phyloP scores from a whole-genome alignment of 2,329 filamentous ascomycete genomes.

The Aspergillus clavatus region DNA sequence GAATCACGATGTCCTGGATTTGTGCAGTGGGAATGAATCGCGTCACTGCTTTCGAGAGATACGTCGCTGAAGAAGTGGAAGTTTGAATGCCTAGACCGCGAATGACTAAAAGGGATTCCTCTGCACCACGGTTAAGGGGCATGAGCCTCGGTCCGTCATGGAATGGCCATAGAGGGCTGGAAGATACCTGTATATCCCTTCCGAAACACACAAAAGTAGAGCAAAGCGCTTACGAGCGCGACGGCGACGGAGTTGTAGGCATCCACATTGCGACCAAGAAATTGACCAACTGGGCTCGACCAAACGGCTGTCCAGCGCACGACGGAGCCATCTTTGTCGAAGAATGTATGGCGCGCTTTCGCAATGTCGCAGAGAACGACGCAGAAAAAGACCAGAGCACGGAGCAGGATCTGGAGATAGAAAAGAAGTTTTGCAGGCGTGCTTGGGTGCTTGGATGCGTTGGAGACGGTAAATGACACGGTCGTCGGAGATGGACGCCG shows the following conservation, averaged over 20 bases:
- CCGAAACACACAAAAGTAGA: slow-evolving; percentile 44
- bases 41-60: slow-evolving; percentile 59
- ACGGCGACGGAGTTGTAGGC: slow-evolving; percentile 41
- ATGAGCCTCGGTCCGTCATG: slow-evolving; percentile 12
- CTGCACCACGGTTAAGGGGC: slow-evolving; percentile 35
- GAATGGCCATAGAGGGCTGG: not conserved
- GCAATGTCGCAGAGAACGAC: slow-evolving; percentile 36
- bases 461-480: slow-evolving; percentile 88
- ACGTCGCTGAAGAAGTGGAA: slow-evolving; percentile 63
- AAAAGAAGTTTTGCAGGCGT: slow-evolving; percentile 44
- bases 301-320: slow-evolving; percentile 31
- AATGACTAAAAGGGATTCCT: slow-evolving; percentile 84
- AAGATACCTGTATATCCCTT: slow-evolving; percentile 49
- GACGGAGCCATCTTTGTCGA: slow-evolving; percentile 22
- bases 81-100: slow-evolving; percentile 89
- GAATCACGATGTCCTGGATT: slow-evolving; percentile 89
- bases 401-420: slow-evolving; percentile 42
- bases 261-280: slow-evolving; percentile 35
- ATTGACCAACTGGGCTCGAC: slow-evolving; percentile 29
- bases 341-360: slow-evolving; percentile 28
- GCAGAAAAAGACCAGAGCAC: slow-evolving; percentile 40
- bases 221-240: slow-evolving; percentile 32
- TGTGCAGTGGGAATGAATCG: slow-evolving; percentile 83
- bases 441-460: slow-evolving; percentile 54
- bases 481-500: slow-evolving; percentile 72